Base-by-base conservation (phyloP, 1,284 basidiomycete species). In the Trametes versicolor region DNA sequence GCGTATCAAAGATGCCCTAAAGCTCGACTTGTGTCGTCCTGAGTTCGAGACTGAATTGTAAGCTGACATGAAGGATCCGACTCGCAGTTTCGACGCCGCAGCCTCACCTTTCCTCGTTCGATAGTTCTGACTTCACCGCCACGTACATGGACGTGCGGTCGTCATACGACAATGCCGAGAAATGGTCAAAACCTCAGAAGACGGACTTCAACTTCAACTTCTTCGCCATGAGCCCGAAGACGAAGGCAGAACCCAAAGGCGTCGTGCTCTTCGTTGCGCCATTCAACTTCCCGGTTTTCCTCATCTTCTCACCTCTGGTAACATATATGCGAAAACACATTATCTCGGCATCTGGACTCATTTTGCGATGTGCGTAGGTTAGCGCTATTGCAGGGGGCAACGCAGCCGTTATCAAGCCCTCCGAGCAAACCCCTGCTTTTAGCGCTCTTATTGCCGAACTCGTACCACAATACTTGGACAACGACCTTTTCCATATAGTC, bases 371-470 rank as follows among this genome's bases (percentile, higher is more conserved):
- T 21, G 1, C 19, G 17, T 39, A 64, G 62, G 62, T 59, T 27
- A 59, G 88, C 27, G 93, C 94, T 10, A 85, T 95, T 48, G 89
- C 93, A 0, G 91, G 93, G 10, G 94, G 94, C 1, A 91, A 90
- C 73, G 84, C 91, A 0, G 85, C 85, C 8, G 80, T 90, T 1
- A 65, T 95, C 71, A 95, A 95, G 77, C 90, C 91, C 1, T 92
- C 93, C 0, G 95, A 97, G 74, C 80, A 88, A 17, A 81, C 89
- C 0, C 85, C 89, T 0, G 83, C 88, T 8, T 83, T 83, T 3
- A 88, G 88, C 21, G 79, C 87, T 23, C 81, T 96, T 19, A 76
- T 95, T n/a, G 83, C 89, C 0, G 87, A 93, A 68, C 85, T 96
- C 5, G 66, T 94, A 19, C 87, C 88, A 9, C 88, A 91, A 73